Base-by-base conservation (phyloP, 495 filamentous ascomycete species). In the Annulohypoxylon maeteangense region DNA sequence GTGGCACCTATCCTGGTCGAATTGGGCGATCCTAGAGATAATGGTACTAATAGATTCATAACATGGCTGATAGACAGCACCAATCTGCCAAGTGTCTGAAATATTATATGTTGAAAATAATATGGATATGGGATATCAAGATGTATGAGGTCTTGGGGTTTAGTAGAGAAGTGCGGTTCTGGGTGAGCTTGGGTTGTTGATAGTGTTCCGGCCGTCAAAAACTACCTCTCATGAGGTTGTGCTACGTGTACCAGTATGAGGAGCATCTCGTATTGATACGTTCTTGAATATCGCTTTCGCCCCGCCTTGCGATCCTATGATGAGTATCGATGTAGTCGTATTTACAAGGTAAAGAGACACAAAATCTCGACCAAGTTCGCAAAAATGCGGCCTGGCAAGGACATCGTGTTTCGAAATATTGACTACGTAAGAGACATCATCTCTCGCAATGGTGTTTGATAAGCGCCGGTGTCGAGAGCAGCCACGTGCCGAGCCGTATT, bases 151-250 rank as follows among this genome's bases (percentile, higher is more conserved):
- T 81, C 7, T 64, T 80, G 40, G 82, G 81, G 79, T 81, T 70
- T 83, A 7, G 78, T 81, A 42, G 81, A 80, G n/a, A 82, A 79
- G 74, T 67, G 79, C 53, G 79, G 81, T 53, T n/a, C n/a, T n/a
- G n/a, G n/a, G n/a, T n/a, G n/a, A n/a, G n/a, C n/a, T n/a, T n/a
- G n/a, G n/a, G 78, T 78, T 57, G 74, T 67, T 8, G 72, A 80
- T 25, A 74, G 70, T 5, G 76, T 83, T 7, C 80, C 78, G 10
- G 78, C 73, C 6, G 80, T 78, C 55, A 81, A 81, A 4, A 79
- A 79, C 31, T 82, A 77, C 29, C 84, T 16, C 61, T 76, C 7
- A 82, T 83, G 81, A 83, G 84, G 75, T 85, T 4, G 79, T 85
- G 2, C 51, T 83, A 25, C 82, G 84, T 63, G 83, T 71, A 0